Conservation (phyloP, 371 early-diverging fungal genomes). For the Mortierella polycephala region DNA sequence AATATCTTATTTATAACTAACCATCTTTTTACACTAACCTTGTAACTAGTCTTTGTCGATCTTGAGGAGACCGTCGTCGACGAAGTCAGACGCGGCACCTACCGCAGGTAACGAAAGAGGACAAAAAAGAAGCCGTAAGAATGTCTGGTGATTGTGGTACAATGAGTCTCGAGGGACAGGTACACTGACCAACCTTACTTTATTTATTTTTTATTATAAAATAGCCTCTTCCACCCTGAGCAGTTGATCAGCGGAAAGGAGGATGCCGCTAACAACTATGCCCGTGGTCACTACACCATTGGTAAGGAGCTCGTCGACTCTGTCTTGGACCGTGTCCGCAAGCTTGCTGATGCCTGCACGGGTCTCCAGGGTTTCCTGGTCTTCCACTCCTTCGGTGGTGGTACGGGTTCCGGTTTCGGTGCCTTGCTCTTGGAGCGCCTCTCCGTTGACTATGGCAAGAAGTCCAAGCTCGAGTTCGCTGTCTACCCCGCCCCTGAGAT, state of each 20-base stretch:
- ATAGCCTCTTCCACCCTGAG: conserved; percentile 98
- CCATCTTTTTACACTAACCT: background rate
- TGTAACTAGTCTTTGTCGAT: conserved; percentile 88
- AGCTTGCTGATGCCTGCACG: conserved; percentile 97
- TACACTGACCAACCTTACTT: background rate
- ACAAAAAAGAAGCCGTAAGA: background rate
- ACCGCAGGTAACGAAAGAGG: conserved; percentile 64
- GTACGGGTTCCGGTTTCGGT: conserved; percentile 99
- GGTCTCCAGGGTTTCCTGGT: conserved; percentile 97
- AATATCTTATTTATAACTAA: too few species aligned
- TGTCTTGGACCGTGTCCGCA: conserved; percentile 97
- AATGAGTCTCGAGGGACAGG: background rate
- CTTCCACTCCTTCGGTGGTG: conserved; percentile 99
- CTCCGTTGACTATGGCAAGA: conserved; percentile 98
- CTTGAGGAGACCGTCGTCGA: conserved; percentile 98
- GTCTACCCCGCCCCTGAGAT: conserved; percentile 99
- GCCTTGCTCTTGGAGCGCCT: conserved; percentile 97
- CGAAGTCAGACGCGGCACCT: conserved; percentile 96
- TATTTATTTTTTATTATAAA: background rate
- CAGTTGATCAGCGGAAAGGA: conserved; percentile 99
- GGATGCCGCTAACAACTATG: conserved; percentile 99
- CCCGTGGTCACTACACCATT: conserved; percentile 99
- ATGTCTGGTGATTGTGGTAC: background rate
- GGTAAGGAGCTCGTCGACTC: conserved; percentile 98
- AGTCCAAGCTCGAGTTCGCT: conserved; percentile 98